Evolutionary conservation across 768 basidiomycete genomes (phyloP), one percentile per base, ranked within the genome.

Genomic region (Hortiboletus flavorubellus): DNA sequence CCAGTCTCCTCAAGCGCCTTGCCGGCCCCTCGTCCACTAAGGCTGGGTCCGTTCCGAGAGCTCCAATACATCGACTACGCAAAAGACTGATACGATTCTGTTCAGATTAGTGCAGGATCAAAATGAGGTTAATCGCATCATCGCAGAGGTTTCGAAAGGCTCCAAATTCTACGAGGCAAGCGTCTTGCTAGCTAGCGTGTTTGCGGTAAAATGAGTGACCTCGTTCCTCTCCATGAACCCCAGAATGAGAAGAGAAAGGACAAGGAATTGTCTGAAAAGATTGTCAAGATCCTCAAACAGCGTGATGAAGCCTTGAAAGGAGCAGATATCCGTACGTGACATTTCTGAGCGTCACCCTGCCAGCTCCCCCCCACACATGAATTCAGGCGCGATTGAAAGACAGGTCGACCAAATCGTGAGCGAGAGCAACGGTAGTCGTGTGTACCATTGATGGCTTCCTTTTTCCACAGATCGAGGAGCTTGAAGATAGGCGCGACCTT

Each of bases 201-300:
- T 37, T 29, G 42, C 48, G 40, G 45, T 39, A 33, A 51, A 14
- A 34, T 11, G 41, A 49, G 54, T 49, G 51, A 51, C 46, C 46
- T 43, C 14, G 30, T n/a, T 35, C 18, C 46, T 30, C 34, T 49
- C 35, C 18, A 29, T 21, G 34, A 38, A 50, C 40, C 55, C 57
- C 62, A 91, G 84, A 93, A 95, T 60, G 93, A 97, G 75, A 93
- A 91, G 69, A 81, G 83, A 65, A 94, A 91, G 66, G 93, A 98
- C 70, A 86, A 85, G 60, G 89, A 91, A 48, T 72, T 97, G 44
- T 92, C 88, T 0, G 80, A 83, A 54, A 81, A 86, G 60, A 93
- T 98, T 51, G 72, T 79, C 46, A 82, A 76, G 64, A 83, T 93
- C 35, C 71, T 92, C 51, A 81, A 81, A 57, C 79, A 79, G 57